These are phyloP conservation scores for Wickerhamiella occidentalis DNA, from an alignment of 805 yeast genomes.

Conservation along the genomic window DNA sequence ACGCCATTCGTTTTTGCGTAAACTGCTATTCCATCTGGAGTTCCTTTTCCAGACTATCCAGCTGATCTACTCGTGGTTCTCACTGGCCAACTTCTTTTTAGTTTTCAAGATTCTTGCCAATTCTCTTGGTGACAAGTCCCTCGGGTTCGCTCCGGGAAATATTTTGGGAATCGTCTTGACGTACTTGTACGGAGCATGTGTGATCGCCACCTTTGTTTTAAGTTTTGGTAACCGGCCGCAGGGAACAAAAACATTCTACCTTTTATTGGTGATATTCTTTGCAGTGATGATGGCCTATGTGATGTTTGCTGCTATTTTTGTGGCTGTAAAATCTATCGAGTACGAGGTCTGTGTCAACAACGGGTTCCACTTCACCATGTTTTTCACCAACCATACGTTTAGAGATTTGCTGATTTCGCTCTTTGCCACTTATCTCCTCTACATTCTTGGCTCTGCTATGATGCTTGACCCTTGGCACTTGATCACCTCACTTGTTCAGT, in stretches of 20 bases:
- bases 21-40: slow-evolving; percentile 61
- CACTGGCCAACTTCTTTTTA: slow-evolving; percentile 76
- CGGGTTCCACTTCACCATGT: slow-evolving; percentile 33
- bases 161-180: slow-evolving; percentile 65
- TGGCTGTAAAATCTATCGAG: slow-evolving; percentile 63
- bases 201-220: slow-evolving; percentile 75
- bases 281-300: slow-evolving; percentile 82
- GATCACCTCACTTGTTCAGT: slow-evolving; percentile 78
- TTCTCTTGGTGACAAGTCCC: slow-evolving; percentile 52
- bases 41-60: slow-evolving; percentile 65
- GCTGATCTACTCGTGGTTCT: slow-evolving; percentile 81
- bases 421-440: slow-evolving; percentile 70
- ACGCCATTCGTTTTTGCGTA: slow-evolving; percentile 53
- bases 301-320: slow-evolving; percentile 73
- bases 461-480: slow-evolving; percentile 89
- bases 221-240: slow-evolving; percentile 91
- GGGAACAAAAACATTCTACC: slow-evolving; percentile 72
- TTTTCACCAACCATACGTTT: slow-evolving; percentile 45
- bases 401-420: slow-evolving; percentile 81
- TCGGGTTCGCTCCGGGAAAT: slow-evolving; percentile 59
- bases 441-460: slow-evolving; percentile 62
- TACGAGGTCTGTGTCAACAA: slow-evolving; percentile 37
- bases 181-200: slow-evolving; percentile 73
- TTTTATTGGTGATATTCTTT: slow-evolving; percentile 62
- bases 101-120: slow-evolving; percentile 81